phyloP scores from a whole-genome alignment of 2,329 filamentous ascomycete genomes.

The Calcarisporium arbuscula region DNA sequence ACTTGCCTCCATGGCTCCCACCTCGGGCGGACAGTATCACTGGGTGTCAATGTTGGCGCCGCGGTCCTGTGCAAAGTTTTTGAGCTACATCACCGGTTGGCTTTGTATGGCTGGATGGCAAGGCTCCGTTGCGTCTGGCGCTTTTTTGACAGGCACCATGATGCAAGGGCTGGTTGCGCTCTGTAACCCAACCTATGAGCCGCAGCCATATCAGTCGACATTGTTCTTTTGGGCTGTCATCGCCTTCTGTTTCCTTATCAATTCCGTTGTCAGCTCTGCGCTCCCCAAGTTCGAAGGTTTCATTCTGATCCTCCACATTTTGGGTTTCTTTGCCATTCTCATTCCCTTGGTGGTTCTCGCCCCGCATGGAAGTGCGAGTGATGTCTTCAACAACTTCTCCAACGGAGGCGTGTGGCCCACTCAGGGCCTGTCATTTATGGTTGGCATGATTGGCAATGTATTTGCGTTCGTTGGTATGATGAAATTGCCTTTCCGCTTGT shows the following conservation, averaged over 20 bases:
- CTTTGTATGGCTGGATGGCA: conserved; percentile 41
- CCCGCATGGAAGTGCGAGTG: not conserved
- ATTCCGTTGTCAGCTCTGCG: conserved; percentile 16
- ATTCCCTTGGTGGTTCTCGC: conserved; percentile 24
- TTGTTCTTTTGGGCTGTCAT: conserved; percentile 3
- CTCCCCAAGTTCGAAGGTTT: conserved; percentile 46
- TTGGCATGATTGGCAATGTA: conserved; percentile 6
- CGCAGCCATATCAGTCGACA: conserved; percentile 4
- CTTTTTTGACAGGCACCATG: conserved; percentile 36
- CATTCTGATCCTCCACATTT: conserved; percentile 41
- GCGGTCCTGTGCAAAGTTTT: conserved; percentile 38
- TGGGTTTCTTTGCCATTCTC: conserved; percentile 26
- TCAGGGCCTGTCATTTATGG: conserved; percentile 4
- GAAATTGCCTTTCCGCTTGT: too few relatives aligned
- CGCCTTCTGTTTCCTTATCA: conserved; percentile 2
- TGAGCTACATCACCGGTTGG: conserved; percentile 47
- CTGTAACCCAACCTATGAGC: conserved; percentile 9
- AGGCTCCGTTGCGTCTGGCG: conserved; percentile 29
- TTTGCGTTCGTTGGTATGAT: conserved; percentile 12
- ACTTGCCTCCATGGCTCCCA: conserved; percentile 48
- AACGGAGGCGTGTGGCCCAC: conserved; percentile 6
- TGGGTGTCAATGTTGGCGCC: conserved; percentile 51
- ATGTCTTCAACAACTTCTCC: conserved; percentile 5
- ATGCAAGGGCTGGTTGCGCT: conserved; percentile 37
- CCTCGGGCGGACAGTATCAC: conserved; percentile 51